A percentile compares a stretch with the other conserved stretches of the same genome.
These are phyloP conservation scores for Talaromyces piceae DNA, from an alignment of 2,329 filamentous ascomycete genomes.

Conservation along the genomic window DNA sequence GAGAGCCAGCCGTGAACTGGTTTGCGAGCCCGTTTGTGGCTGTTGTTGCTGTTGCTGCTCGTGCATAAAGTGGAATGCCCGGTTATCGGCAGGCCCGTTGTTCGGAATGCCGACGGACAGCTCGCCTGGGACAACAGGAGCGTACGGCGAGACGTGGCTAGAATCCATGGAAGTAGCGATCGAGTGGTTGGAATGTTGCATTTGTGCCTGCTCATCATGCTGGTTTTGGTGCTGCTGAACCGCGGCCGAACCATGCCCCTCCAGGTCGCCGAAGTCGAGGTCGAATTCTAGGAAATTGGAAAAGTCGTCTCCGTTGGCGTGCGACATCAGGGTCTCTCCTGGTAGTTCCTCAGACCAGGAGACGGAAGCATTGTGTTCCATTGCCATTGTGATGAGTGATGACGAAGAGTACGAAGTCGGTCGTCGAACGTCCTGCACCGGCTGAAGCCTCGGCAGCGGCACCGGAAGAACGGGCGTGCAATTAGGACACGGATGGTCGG, in stretches of 20 bases:
- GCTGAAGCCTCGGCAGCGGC: not conserved
- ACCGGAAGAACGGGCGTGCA: slow-evolving; percentile 2
- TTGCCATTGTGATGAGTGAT: slow-evolving; percentile 14
- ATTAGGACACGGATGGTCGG: not conserved
- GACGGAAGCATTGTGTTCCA: slow-evolving; percentile 34
- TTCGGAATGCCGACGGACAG: slow-evolving; percentile 25
- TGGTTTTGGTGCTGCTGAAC: slow-evolving; percentile 23
- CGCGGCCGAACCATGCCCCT: slow-evolving; percentile 25
- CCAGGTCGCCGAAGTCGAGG: slow-evolving; percentile 38
- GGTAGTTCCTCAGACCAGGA: slow-evolving; percentile 35
- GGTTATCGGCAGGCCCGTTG: slow-evolving; percentile 17
- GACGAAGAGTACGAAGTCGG: no score
- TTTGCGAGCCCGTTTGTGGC: slow-evolving; percentile 18
- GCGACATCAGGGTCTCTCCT: slow-evolving; percentile 32
- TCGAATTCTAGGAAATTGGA: slow-evolving; percentile 44
- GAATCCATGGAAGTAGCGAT: slow-evolving; percentile 25
- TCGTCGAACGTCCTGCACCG: not conserved
- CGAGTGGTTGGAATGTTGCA: slow-evolving; percentile 25
- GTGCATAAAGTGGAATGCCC: slow-evolving; percentile 22
- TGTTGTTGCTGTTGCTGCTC: slow-evolving; percentile 24
- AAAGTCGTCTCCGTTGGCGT: slow-evolving; percentile 40
- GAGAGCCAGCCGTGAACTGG: slow-evolving; percentile 16
- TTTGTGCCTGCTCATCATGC: slow-evolving; percentile 11
- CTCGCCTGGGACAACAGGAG: slow-evolving; percentile 26
- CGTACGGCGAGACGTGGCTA: slow-evolving; percentile 21